Evolutionary conservation across 2,329 filamentous ascomycete species (phyloP).

Genomic region (Alternaria rosae): DNA sequence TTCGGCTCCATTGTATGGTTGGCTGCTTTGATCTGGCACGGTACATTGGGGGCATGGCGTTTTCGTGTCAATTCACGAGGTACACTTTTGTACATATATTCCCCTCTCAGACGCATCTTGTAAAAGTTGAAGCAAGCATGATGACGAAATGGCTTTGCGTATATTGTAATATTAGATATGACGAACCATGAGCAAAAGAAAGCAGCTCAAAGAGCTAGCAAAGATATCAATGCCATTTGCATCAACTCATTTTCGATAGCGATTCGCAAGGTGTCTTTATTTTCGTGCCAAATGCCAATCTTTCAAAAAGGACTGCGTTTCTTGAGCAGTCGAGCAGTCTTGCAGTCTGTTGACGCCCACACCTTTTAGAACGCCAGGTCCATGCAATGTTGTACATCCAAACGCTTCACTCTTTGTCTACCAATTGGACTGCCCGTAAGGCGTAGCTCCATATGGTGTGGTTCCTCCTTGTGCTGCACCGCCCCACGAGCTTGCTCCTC

Average conservation of each 20-base stretch:
- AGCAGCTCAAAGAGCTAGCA: not conserved
- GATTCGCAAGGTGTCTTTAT: not conserved
- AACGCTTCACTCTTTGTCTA: slow-evolving; percentile 11
- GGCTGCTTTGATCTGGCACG: slow-evolving; percentile 10
- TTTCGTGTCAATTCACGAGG: slow-evolving; percentile 11
- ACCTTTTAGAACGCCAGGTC: slow-evolving; percentile 32
- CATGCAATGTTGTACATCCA: slow-evolving; percentile 37
- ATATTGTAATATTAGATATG: slow-evolving; percentile 33
- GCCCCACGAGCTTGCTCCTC: slow-evolving; percentile 70
- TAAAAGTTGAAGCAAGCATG: slow-evolving; percentile 19
- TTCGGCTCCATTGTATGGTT: slow-evolving; percentile 20
- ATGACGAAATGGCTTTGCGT: slow-evolving; percentile 14
- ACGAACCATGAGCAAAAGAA: slow-evolving; percentile 15
- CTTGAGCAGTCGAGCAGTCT: not conserved
- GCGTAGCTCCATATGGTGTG: slow-evolving; percentile 67
- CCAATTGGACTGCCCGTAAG: slow-evolving; percentile 59
- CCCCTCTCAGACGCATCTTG: slow-evolving; percentile 38
- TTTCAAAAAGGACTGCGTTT: not conserved
- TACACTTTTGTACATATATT: slow-evolving; percentile 39
- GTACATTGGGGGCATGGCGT: slow-evolving; percentile 30
- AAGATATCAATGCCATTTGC: slow-evolving; percentile 10
- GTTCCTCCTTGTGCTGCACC: slow-evolving; percentile 52
- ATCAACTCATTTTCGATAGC: slow-evolving; percentile 1
- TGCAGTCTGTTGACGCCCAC: slow-evolving; percentile 11
- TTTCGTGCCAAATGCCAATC: not conserved